Evolutionary conservation across 139 green algal genomes (phyloP).

Genomic region (Chlorella vulgaris): DNA sequence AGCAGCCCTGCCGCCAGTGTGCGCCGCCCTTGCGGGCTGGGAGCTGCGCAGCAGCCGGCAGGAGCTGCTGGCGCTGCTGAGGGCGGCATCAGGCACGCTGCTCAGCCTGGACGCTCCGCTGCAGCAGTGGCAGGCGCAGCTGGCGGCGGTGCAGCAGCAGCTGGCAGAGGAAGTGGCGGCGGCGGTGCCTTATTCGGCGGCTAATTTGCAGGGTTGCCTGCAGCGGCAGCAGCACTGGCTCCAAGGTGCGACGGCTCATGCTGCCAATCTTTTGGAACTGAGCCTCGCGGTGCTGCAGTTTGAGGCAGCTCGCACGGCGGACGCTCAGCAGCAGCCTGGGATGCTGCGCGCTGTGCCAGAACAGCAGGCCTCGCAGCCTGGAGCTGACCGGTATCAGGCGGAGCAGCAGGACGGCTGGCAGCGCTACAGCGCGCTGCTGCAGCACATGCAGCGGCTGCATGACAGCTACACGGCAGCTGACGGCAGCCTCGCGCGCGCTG

Average conservation of each 20-base stretch:
- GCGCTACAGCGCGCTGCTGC: constrained; percentile 15
- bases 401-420: constrained; percentile 18
- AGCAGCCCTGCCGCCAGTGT: neutral
- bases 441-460: constrained; percentile 22
- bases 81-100: constrained; percentile 8
- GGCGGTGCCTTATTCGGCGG: neutral
- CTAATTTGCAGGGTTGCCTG: constrained; percentile 2
- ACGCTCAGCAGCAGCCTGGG: neutral
- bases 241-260: neutral
- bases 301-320: constrained; percentile 11
- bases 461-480: neutral
- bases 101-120: constrained; percentile 11
- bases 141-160: neutral
- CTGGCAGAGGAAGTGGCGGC: constrained; percentile 1
- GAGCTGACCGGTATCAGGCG: neutral
- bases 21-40: neutral
- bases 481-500: neutral
- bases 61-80: constrained; percentile 6
- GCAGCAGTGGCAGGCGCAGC: constrained; percentile 13
- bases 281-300: constrained; percentile 17
- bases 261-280: constrained; percentile 10
- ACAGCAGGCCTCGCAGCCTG: neutral
- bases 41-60: neutral
- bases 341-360: neutral
- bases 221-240: constrained; percentile 28